A percentile compares a stretch with the other conserved stretches of the same genome.
Evolutionary conservation across 1,284 basidiomycete species (phyloP).

Genomic region (Apiotrichum laibachii): DNA sequence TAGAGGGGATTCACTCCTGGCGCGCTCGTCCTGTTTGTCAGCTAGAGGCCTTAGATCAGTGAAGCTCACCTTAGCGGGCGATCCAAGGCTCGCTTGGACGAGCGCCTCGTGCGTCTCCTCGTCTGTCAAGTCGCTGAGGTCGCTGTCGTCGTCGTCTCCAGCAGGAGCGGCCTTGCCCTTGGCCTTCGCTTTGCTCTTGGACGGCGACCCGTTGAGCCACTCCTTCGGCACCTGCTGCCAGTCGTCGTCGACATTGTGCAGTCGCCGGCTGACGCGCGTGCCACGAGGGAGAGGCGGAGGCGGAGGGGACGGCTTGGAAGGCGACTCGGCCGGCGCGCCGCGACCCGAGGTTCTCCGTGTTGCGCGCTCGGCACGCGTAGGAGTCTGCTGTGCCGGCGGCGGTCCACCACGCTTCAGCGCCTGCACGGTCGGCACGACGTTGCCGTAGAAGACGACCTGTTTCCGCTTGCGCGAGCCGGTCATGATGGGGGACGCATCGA

Average conservation of each 20-base stretch:
- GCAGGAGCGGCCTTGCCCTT: not conserved
- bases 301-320: conserved; percentile 12
- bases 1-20: conserved; percentile 13
- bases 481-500: conserved; percentile 8
- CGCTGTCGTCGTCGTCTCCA: conserved; percentile 40
- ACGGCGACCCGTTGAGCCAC: conserved; percentile 34
- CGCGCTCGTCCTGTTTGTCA: not conserved
- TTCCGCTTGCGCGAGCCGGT: conserved; percentile 34
- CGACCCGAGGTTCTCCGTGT: conserved; percentile 15
- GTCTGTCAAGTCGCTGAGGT: conserved; percentile 49
- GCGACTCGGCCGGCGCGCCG: not conserved
- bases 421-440: conserved; percentile 35
- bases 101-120: conserved; percentile 36
- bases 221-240: conserved; percentile 52
- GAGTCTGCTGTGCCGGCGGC: conserved; percentile 10
- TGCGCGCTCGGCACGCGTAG: conserved; percentile 18
- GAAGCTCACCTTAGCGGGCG: not conserved
- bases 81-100: conserved; percentile 12
- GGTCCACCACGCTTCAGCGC: conserved; percentile 34
- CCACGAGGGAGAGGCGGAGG: conserved; percentile 29
- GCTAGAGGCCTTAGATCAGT: not conserved
- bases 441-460: conserved; percentile 44
- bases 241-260: conserved; percentile 40
- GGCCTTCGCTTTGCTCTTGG: not conserved
- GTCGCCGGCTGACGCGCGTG: conserved; percentile 38